Conservation (phyloP, 2,329 filamentous ascomycete species). For the Calonectria hawksworthii region DNA sequence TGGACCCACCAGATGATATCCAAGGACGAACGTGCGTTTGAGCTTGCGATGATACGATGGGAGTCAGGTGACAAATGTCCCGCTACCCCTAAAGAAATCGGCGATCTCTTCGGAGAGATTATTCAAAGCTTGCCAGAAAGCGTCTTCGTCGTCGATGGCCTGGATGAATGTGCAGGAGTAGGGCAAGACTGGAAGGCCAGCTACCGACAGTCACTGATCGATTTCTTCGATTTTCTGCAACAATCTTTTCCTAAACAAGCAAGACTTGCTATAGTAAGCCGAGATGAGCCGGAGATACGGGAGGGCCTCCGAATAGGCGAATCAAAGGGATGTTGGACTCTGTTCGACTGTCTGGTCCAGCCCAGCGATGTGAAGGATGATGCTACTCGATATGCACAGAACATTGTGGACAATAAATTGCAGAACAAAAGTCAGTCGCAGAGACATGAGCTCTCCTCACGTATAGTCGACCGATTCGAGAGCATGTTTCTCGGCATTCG, state of each 20-base stretch:
- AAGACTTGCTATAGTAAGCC: constrained; percentile 43
- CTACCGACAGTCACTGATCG: background rate
- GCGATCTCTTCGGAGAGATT: constrained; percentile 33
- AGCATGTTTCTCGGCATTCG: constrained; percentile 52
- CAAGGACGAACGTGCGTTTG: constrained; percentile 30
- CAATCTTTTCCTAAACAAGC: background rate
- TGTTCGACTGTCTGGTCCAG: background rate
- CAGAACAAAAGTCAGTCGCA: constrained; percentile 40
- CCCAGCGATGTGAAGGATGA: constrained; percentile 42
- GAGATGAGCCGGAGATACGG: constrained; percentile 40
- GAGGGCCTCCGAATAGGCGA: constrained; percentile 23
- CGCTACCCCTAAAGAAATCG: constrained; percentile 33
- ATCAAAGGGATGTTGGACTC: background rate
- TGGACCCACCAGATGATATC: constrained; percentile 48
- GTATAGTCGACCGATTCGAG: constrained; percentile 45
- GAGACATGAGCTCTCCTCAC: constrained; percentile 38
- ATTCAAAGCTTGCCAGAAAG: constrained; percentile 27
- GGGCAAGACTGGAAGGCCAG: constrained; percentile 5
- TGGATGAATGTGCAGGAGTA: constrained; percentile 45
- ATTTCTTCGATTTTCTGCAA: constrained; percentile 3
- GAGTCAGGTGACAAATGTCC: constrained; percentile 17
- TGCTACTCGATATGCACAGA: constrained; percentile 37
- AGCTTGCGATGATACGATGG: constrained; percentile 29
- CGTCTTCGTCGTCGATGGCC: constrained; percentile 46
- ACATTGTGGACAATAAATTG: constrained; percentile 48